phyloP scores from a whole-genome alignment of 805 yeast genomes.

The Suhomyces xylopsoci region DNA sequence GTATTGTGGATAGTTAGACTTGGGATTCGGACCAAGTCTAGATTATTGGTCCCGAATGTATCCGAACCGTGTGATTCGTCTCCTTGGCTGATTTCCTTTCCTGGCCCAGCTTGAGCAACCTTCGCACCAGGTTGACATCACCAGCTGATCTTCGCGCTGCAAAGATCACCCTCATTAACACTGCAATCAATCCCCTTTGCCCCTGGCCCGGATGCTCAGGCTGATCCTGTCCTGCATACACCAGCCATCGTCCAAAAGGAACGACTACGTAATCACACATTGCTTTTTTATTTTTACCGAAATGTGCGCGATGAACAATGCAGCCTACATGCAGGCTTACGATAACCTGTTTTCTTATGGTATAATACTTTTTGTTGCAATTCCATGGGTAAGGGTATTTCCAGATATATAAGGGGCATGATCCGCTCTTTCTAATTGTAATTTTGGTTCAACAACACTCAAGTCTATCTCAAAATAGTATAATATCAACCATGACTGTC shows the following conservation, averaged over 20 bases:
- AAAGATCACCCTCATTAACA: background rate
- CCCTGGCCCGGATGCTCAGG: background rate
- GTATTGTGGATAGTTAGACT: background rate
- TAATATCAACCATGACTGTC: constrained; percentile 22
- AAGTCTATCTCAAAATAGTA: background rate
- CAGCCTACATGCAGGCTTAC: background rate
- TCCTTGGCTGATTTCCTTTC: background rate
- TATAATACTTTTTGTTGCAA: background rate
- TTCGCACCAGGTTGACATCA: background rate
- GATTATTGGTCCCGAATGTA: background rate
- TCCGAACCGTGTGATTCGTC: background rate
- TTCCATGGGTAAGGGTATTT: background rate
- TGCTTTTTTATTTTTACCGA: background rate
- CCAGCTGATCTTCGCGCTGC: background rate
- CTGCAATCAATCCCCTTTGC: background rate
- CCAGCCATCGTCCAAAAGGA: background rate
- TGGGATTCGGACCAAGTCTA: background rate
- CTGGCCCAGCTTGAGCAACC: background rate
- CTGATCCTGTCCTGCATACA: background rate
- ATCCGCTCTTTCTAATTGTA: background rate
- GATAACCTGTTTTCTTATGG: background rate
- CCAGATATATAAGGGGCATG: constrained; percentile 2
- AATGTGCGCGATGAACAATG: background rate
- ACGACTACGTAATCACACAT: background rate
- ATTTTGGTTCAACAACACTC: background rate